Evolutionary conservation across 2,329 filamentous ascomycete species (phyloP).

Genomic region (Tolypocladium paradoxum): DNA sequence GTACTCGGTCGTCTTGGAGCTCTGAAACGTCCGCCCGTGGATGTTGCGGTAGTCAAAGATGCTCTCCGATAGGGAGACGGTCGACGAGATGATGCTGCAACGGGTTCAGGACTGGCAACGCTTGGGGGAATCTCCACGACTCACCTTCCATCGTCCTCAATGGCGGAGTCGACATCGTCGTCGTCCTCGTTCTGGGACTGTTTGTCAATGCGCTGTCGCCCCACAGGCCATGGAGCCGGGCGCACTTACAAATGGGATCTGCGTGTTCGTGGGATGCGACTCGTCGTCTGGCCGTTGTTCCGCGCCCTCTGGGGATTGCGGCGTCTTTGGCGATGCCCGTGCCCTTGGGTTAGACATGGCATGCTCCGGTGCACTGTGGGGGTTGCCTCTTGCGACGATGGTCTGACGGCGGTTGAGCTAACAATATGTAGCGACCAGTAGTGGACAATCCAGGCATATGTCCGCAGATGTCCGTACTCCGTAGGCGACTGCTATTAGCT

Average conservation of each 20-base stretch:
- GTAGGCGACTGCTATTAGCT: too few relatives aligned
- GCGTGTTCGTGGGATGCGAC: slow-evolving; percentile 5
- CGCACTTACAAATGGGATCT: slow-evolving; percentile 9
- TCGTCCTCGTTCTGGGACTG: slow-evolving; percentile 4
- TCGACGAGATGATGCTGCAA: slow-evolving; percentile 13
- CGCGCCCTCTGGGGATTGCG: not conserved
- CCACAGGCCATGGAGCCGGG: too few relatives aligned
- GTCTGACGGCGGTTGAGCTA: too few relatives aligned
- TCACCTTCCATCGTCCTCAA: slow-evolving; percentile 8
- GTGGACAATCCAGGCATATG: too few relatives aligned
- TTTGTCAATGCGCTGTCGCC: too few relatives aligned
- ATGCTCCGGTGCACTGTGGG: too few relatives aligned
- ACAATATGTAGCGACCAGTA: too few relatives aligned
- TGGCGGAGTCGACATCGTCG: slow-evolving; percentile 13
- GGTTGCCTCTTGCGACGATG: too few relatives aligned
- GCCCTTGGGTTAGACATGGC: too few relatives aligned
- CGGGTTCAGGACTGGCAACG: not conserved
- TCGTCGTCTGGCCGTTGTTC: not conserved
- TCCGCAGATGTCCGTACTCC: too few relatives aligned
- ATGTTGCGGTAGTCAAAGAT: slow-evolving; percentile 21
- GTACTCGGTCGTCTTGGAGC: slow-evolving; percentile 15
- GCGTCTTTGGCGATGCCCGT: not conserved
- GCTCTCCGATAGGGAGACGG: slow-evolving; percentile 20
- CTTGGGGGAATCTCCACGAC: not conserved
- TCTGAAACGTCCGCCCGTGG: slow-evolving; percentile 20